Base-by-base conservation (phyloP, 768 basidiomycete species). In the Glaciozyma martinii region DNA sequence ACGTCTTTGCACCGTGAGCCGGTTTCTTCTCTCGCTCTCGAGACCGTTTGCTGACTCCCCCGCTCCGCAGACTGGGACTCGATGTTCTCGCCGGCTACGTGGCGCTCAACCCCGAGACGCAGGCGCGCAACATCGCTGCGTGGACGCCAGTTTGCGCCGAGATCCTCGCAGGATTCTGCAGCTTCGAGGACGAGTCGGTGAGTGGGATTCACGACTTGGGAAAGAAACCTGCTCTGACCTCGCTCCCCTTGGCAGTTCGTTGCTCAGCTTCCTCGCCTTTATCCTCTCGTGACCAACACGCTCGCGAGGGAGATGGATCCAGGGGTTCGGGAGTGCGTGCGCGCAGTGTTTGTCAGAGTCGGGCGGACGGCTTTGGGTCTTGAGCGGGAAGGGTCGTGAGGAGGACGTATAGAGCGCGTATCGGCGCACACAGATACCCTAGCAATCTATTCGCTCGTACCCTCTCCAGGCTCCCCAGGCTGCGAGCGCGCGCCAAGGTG, bases 101-200 rank as follows among this genome's bases (percentile, higher is more conserved):
- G 74, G 88, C 88, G 72, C 81, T 99, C 60, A 87, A 88, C 54
- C 77, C 86, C 4, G 94, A 98, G 66, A 90, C 86, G 5, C 94
- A 98, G 77, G 85, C 85, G 59, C 90, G 97, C 78, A 98, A 95
- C 75, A 93, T 99, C 64, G 77, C 85, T 19, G 94, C 95, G 1
- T 99, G 95, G 95, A 94, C 90, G 27, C 95, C 95, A n/a, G 95
- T 99, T 37, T 87, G 97, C n/a, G 86, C 86, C 15, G 93, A 97
- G 75, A 89, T 95, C 56, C 74, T 99, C 13, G 85, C 89, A 63
- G 95, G 95, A 10, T 91, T 90, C 74, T 85, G 85, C 75, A 82
- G 82, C 27, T 89, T 97, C 69, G 92, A 97, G 73, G 86, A 90
- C 70, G 90, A 87, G 74, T 86, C 88, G 44, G 94, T 97, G 74